These are phyloP conservation scores for Fusarium avenaceum DNA, from an alignment of 2,329 filamentous ascomycete genomes.

Conservation along the genomic window DNA sequence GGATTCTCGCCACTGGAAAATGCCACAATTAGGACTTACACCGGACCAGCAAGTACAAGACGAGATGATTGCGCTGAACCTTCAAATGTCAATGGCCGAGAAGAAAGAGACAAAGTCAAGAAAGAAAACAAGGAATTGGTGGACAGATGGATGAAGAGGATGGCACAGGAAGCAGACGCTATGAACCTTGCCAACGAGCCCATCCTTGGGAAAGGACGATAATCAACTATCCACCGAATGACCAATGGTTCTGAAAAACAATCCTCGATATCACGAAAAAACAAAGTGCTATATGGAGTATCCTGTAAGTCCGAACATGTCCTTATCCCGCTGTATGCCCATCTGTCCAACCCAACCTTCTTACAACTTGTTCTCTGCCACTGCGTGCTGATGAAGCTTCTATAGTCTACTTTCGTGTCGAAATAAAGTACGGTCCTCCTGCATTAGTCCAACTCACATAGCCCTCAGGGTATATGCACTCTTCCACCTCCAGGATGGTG, in stretches of 20 bases:
- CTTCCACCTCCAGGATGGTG: constrained; percentile 83
- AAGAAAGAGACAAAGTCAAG: constrained; percentile 76
- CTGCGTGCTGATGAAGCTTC: constrained; percentile 51
- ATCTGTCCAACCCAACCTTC: constrained; percentile 39
- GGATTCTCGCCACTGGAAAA: background rate
- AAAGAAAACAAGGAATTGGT: constrained; percentile 91
- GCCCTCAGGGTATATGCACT: constrained; percentile 70
- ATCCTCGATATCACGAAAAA: constrained; percentile 38
- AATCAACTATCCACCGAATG: constrained; percentile 8
- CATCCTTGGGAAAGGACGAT: constrained; percentile 51
- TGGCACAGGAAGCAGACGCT: constrained; percentile 86
- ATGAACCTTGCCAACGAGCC: constrained; percentile 80
- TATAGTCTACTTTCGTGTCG: constrained; percentile 75
- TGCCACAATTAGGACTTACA: constrained; percentile 26
- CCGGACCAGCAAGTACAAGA: constrained; percentile 81
- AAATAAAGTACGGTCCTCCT: constrained; percentile 88
- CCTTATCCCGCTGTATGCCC: constrained; percentile 36
- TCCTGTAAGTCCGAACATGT: constrained; percentile 50
- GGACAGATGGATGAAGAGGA: constrained; percentile 90
- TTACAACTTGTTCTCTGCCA: constrained; percentile 31
- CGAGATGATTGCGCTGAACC: constrained; percentile 87
- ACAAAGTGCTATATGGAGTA: constrained; percentile 51
- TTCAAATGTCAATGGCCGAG: constrained; percentile 90
- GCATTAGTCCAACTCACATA: constrained; percentile 95
- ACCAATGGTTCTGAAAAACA: constrained; percentile 7